These are phyloP conservation scores for Penicillium longicatenatum DNA, from an alignment of 495 filamentous ascomycete species.

Conservation along the genomic window DNA sequence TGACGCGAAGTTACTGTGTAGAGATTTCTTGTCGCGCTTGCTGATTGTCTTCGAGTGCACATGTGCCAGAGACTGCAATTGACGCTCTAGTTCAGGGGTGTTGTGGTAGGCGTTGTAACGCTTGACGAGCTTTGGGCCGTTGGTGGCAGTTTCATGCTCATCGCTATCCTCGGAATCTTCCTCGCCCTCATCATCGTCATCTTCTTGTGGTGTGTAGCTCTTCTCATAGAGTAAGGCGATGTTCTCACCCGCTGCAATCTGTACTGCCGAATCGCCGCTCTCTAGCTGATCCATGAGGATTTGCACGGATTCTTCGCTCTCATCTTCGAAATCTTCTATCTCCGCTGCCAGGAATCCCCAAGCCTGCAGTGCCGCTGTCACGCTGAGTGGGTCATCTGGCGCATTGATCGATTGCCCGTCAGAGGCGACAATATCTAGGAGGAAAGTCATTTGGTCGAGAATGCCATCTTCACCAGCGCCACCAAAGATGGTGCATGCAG, in stretches of 20 bases:
- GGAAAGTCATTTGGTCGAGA: conserved; percentile 76
- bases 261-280: conserved; percentile 72
- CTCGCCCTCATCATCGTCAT: conserved; percentile 62
- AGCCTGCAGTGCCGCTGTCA: conserved; percentile 79
- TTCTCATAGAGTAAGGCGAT: conserved; percentile 91
- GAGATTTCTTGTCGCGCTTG: conserved; percentile 74
- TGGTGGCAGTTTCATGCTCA: conserved; percentile 51
- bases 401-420: conserved; percentile 79
- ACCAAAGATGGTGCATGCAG: conserved; percentile 72
- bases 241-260: conserved; percentile 85
- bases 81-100: conserved; percentile 53
- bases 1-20: conserved; percentile 78
- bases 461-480: conserved; percentile 72
- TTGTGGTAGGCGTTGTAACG: conserved; percentile 60
- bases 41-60: conserved; percentile 71
- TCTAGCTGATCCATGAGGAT: conserved; percentile 89
- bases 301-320: conserved; percentile 76
- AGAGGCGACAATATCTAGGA: conserved; percentile 83
- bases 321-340: conserved; percentile 74
- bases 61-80: conserved; percentile 54
- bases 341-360: conserved; percentile 88
- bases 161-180: conserved; percentile 51
- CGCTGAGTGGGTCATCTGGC: conserved; percentile 71
- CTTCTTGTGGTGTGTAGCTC: conserved; percentile 62
- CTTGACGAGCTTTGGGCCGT: conserved; percentile 63